Percentiles rank a stretch among this genome's conserved stretches.
These are phyloP conservation scores for Fraxinus sp. DNA, from an alignment of 305 asterid genomes.

Conservation along the genomic window DNA sequence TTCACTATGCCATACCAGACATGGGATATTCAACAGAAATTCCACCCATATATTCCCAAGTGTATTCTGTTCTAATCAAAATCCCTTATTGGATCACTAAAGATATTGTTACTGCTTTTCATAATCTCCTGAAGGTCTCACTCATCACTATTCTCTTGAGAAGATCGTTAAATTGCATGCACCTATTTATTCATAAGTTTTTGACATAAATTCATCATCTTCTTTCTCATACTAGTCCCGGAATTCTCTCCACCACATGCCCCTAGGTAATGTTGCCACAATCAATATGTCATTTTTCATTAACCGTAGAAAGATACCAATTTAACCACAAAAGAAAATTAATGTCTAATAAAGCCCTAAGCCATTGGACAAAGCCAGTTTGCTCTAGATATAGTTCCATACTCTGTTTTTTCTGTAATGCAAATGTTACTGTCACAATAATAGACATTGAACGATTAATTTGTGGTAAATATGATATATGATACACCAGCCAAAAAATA, in stretches of 20 bases:
- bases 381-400: not conserved
- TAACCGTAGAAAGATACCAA: not conserved
- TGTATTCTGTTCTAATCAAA: not conserved
- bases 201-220: not conserved
- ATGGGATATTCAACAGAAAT: slow-evolving; percentile 6
- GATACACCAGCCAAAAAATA: slow-evolving; percentile 3
- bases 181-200: not conserved
- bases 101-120: not conserved
- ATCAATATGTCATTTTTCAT: not conserved
- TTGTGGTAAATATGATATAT: not conserved
- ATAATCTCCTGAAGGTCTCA: not conserved
- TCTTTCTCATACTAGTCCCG: not conserved
- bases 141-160: not conserved
- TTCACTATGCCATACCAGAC: not conserved
- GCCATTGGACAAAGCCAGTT: not conserved
- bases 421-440: not conserved
- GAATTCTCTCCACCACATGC: not conserved
- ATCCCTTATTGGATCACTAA: not conserved
- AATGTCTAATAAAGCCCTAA: not conserved
- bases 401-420: not conserved
- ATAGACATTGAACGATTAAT: not conserved
- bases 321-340: not conserved
- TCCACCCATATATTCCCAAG: not conserved
- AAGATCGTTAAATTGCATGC: not conserved
- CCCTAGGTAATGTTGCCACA: not conserved